Evolutionary conservation across 2,329 filamentous ascomycete genomes (phyloP).

Genomic region (Periglandula ipomoeae): DNA sequence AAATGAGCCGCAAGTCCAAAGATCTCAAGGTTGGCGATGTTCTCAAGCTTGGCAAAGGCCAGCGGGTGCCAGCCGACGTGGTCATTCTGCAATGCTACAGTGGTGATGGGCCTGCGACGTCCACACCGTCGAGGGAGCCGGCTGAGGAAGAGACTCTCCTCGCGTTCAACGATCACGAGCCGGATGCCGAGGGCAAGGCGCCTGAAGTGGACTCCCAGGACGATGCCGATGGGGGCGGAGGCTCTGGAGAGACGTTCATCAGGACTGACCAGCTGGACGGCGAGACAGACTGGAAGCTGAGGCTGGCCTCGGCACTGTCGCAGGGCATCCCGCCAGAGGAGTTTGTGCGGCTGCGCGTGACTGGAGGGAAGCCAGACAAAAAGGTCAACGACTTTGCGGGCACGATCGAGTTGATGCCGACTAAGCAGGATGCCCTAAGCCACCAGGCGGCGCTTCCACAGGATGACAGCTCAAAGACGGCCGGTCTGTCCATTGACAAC

Average conservation of each 20-base stretch:
- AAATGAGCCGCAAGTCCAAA: slow-evolving; percentile 71
- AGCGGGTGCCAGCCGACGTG: slow-evolving; percentile 89
- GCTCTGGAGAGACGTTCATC: slow-evolving; percentile 88
- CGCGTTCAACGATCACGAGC: slow-evolving; percentile 30
- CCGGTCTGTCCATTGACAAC: slow-evolving; percentile 85
- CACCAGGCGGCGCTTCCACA: slow-evolving; percentile 26
- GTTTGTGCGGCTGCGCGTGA: slow-evolving; percentile 60
- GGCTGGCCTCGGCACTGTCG: slow-evolving; percentile 76
- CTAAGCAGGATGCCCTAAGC: slow-evolving; percentile 38
- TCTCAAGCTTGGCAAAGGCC: slow-evolving; percentile 84
- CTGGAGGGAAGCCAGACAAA: slow-evolving; percentile 82
- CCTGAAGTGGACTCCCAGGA: slow-evolving; percentile 18
- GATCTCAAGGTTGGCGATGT: slow-evolving; percentile 93
- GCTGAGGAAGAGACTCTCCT: slow-evolving; percentile 32
- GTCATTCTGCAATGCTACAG: slow-evolving; percentile 79
- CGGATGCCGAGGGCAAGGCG: slow-evolving; percentile 25
- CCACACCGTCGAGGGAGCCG: slow-evolving; percentile 19
- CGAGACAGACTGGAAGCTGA: slow-evolving; percentile 97
- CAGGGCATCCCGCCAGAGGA: slow-evolving; percentile 68
- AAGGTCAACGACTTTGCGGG: slow-evolving; percentile 93
- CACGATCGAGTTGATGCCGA: slow-evolving; percentile 67
- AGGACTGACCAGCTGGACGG: slow-evolving; percentile 94
- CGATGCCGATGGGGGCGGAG: slow-evolving; percentile 24
- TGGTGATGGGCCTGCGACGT: slow-evolving; percentile 36
- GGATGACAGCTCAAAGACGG: slow-evolving; percentile 41